Base-by-base conservation (phyloP, 148 eudicot genomes). In the Polygonum aviculare region DNA sequence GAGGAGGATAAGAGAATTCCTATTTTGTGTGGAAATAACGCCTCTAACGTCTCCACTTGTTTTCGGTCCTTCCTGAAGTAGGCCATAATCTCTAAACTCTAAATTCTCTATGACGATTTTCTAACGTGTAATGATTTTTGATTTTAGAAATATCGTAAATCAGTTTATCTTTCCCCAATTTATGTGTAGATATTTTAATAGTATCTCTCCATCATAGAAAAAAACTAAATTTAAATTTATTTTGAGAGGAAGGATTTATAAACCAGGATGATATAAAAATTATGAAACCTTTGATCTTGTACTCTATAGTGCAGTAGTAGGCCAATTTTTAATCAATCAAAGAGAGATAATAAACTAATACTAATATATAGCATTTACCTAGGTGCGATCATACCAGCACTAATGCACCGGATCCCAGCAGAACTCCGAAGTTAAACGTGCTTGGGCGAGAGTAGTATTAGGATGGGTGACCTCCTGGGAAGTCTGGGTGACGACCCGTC, bases 351-450 rank as follows among this genome's bases (percentile, higher is more conserved):
- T n/a, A n/a, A n/a, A n/a, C n/a, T n/a, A n/a, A n/a, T n/a, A n/a
- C n/a, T n/a, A n/a, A n/a, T n/a, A n/a, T n/a, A n/a, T n/a, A n/a
- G n/a, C n/a, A n/a, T n/a, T n/a, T n/a, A n/a, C n/a, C n/a, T n/a
- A n/a, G n/a, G n/a, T n/a, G n/a, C n/a, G n/a, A n/a, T n/a, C n/a
- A n/a, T 81, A 81, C 82, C 79, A 84, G 81, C 82, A 84, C 87
- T 85, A 85, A 85, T 82, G 85, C 85, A 81, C 81, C 82, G 82
- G 82, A 85, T 83, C 86, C 88, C 81, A 83, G 83, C 76, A 81
- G 81, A 82, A 85, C 76, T 85, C 81, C 88, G 79, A 51, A 82
- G 84, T 80, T 79, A 82, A 83, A 82, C 81, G 85, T 83, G 85
- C 80, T 85, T 85, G 87, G 85, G 83, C 81, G 81, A 85, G 87